Percentiles rank a stretch among this genome's conserved stretches.
These are phyloP conservation scores for Aspergillus latus DNA, from an alignment of 2,329 filamentous ascomycete species.

Conservation along the genomic window DNA sequence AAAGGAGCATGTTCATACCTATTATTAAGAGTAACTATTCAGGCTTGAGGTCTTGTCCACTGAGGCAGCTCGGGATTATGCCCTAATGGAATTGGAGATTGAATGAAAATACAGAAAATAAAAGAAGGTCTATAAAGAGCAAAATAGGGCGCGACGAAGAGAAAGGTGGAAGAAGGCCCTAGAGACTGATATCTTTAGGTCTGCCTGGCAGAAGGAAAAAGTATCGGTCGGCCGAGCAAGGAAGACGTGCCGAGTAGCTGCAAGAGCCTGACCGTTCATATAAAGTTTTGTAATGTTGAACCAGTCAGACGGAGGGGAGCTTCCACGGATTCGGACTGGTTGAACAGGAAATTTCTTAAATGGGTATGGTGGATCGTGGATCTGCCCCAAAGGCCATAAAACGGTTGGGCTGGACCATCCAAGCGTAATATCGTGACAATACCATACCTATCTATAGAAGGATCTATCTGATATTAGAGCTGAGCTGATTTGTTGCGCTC, in stretches of 20 bases:
- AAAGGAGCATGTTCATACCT: neutral
- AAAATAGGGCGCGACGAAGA: slow-evolving; percentile 1
- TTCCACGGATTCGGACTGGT: slow-evolving; percentile 28
- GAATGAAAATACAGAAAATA: slow-evolving; percentile 8
- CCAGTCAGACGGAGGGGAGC: slow-evolving; percentile 22
- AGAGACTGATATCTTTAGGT: slow-evolving; percentile 3
- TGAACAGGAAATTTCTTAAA: slow-evolving; percentile 34
- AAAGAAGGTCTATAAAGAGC: slow-evolving; percentile 14
- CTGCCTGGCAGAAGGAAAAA: slow-evolving; percentile 14
- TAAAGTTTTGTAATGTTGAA: slow-evolving; percentile 30
- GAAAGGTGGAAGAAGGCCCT: neutral
- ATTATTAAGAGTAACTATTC: slow-evolving; percentile 14
- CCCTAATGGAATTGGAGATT: slow-evolving; percentile 1
- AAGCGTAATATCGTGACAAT: slow-evolving; percentile 22
- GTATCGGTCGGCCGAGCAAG: slow-evolving; percentile 12
- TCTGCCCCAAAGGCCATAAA: slow-evolving; percentile 36
- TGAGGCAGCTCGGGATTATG: slow-evolving; percentile 3
- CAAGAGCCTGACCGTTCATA: slow-evolving; percentile 8
- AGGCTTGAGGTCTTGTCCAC: neutral
- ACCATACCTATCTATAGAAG: slow-evolving; percentile 1
- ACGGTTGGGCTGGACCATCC: slow-evolving; percentile 35
- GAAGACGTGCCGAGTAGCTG: slow-evolving; percentile 6
- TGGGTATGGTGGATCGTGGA: slow-evolving; percentile 32
- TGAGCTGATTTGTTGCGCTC: too few relatives aligned
- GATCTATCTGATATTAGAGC: too few relatives aligned